These are phyloP conservation scores for Saccharomycopsis fermentans DNA, from an alignment of 805 yeast genomes.

Conservation along the genomic window DNA sequence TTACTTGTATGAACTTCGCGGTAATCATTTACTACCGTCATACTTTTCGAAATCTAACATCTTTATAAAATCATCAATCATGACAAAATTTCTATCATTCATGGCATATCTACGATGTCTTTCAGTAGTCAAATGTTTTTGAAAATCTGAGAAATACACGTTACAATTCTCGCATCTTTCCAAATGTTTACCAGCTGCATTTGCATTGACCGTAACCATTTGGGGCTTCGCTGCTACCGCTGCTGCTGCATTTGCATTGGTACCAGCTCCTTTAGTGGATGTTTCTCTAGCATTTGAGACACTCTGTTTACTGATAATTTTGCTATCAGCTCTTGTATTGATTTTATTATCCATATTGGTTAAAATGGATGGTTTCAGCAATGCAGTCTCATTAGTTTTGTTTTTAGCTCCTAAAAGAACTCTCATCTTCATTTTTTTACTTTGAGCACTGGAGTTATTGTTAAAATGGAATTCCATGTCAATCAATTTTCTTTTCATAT, in stretches of 20 bases:
- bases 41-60: background rate
- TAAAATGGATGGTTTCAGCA: background rate
- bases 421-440: background rate
- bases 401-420: background rate
- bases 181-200: conserved; percentile 2
- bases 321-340: background rate
- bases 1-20: background rate
- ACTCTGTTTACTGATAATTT: background rate
- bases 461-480: background rate
- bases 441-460: background rate
- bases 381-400: background rate
- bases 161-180: conserved; percentile 79
- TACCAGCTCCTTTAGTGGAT: background rate
- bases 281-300: background rate
- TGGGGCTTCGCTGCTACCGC: background rate
- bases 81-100: conserved; percentile 58
- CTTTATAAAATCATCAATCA: conserved; percentile 63
- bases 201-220: background rate
- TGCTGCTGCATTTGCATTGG: background rate
- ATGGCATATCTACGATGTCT: conserved; percentile 73
- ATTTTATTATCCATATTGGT: background rate
- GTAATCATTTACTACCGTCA: background rate
- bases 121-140: conserved; percentile 57
- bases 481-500: background rate
- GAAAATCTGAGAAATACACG: conserved; percentile 69